A percentile compares a stretch with the other conserved stretches of the same genome.
Evolutionary conservation across 192 early-diverging fungal species (phyloP).

Genomic region (Umbelopsis sp.): DNA sequence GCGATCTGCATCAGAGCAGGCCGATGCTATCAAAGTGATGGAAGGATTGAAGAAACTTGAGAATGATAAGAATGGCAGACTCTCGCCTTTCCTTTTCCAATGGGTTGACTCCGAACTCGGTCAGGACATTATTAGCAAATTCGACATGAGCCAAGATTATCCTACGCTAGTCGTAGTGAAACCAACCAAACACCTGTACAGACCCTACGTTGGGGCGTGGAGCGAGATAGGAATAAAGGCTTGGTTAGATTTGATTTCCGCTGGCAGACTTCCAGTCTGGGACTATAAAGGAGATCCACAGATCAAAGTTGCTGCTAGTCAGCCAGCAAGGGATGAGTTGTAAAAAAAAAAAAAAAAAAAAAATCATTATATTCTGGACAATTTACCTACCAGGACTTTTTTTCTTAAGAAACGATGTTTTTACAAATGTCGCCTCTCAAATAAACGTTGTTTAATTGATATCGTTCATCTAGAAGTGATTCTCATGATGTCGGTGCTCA

Average conservation of each 20-base stretch:
- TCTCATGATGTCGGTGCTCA: too few relatives aligned
- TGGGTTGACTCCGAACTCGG: slow-evolving; percentile 66
- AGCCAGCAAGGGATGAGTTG: slow-evolving; percentile 20
- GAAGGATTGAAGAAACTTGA: slow-evolving; percentile 42
- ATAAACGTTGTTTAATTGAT: neutral
- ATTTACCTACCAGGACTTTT: too few relatives aligned
- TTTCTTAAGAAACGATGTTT: too few relatives aligned
- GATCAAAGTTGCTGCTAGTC: neutral
- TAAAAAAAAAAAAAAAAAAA: neutral
- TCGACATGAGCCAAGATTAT: slow-evolving; percentile 60
- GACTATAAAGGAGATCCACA: slow-evolving; percentile 34
- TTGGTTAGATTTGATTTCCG: slow-evolving; percentile 53
- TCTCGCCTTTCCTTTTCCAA: slow-evolving; percentile 47
- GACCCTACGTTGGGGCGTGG: slow-evolving; percentile 64
- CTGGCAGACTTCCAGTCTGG: slow-evolving; percentile 46
- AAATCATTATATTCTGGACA: neutral
- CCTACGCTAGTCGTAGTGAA: slow-evolving; percentile 60
- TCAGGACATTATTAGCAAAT: slow-evolving; percentile 43
- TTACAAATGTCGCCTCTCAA: neutral
- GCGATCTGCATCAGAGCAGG: slow-evolving; percentile 40
- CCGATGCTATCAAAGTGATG: slow-evolving; percentile 43
- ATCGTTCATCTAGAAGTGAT: too few relatives aligned
- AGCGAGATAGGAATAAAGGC: slow-evolving; percentile 53
- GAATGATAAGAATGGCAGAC: slow-evolving; percentile 21
- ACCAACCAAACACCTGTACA: slow-evolving; percentile 56